phyloP scores from a whole-genome alignment of 139 green algal species.

The Tetraselmis chui region DNA sequence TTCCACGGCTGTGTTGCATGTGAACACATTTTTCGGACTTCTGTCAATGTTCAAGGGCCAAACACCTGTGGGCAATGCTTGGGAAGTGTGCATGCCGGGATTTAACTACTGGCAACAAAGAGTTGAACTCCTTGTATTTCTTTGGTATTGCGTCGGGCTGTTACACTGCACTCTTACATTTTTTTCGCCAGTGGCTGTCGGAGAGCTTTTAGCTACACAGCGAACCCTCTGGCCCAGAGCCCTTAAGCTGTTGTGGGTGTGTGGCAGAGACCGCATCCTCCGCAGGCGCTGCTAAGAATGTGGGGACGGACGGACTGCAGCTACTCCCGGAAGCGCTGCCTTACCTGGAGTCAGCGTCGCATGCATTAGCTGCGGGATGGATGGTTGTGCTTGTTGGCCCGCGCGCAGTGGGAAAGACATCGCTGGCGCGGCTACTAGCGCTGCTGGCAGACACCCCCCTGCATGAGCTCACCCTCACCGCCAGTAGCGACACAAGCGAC shows the following conservation, averaged over 20 bases:
- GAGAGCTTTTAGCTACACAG: no score
- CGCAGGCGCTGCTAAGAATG: not conserved
- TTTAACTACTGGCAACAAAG: no score
- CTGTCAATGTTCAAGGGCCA: no score
- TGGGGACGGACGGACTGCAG: constrained; percentile 23
- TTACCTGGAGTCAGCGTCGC: constrained; percentile 58
- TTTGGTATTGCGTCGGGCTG: no score
- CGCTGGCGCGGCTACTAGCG: constrained; percentile 49
- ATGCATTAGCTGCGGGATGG: constrained; percentile 43
- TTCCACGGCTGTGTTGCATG: no score
- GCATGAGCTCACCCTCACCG: constrained; percentile 75
- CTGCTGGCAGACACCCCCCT: constrained; percentile 50
- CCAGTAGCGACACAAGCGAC: constrained; percentile 87
- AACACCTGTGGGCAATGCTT: no score
- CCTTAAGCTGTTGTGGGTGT: not conserved
- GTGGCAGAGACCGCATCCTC: not conserved
- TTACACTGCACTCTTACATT: no score
- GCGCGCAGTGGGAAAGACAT: constrained; percentile 51
- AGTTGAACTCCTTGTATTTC: no score
- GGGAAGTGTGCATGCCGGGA: no score
- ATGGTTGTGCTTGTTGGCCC: constrained; percentile 68
- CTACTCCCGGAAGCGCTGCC: constrained; percentile 55
- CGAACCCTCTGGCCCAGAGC: no score
- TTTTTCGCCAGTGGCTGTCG: no score
- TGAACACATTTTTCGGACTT: no score